These are phyloP conservation scores for Xylariomycetidae sp. DNA, from an alignment of 2,329 filamentous ascomycete species.

Conservation along the genomic window DNA sequence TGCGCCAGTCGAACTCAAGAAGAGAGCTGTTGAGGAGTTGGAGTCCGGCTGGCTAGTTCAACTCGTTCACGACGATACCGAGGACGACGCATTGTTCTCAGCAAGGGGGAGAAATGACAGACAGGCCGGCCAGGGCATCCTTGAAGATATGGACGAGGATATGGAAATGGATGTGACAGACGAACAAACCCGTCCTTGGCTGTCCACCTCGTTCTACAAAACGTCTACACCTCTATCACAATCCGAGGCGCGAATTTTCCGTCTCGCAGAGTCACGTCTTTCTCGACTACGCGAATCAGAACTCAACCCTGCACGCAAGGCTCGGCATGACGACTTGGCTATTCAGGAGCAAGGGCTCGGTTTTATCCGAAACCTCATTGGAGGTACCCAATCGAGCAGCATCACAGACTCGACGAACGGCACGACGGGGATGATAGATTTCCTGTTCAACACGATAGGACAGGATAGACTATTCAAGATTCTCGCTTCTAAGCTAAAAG, in stretches of 20 bases:
- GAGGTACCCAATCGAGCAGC: constrained; percentile 48
- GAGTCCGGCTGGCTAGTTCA: constrained; percentile 76
- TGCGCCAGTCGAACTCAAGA: constrained; percentile 67
- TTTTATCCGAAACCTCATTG: constrained; percentile 85
- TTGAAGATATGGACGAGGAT: constrained; percentile 51
- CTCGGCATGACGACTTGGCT: constrained; percentile 71
- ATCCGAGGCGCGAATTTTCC: constrained; percentile 29
- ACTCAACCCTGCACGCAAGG: constrained; percentile 61
- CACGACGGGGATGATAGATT: constrained; percentile 74
- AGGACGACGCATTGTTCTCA: constrained; percentile 45
- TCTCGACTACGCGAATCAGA: constrained; percentile 59
- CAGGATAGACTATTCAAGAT: constrained; percentile 77
- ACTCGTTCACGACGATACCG: constrained; percentile 63
- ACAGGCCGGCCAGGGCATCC: constrained; percentile 14
- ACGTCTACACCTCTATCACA: constrained; percentile 7
- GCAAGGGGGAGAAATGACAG: constrained; percentile 29
- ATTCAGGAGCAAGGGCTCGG: constrained; percentile 90
- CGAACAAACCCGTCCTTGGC: constrained; percentile 31
- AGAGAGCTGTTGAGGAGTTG: constrained; percentile 71
- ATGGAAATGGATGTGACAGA: constrained; percentile 51
- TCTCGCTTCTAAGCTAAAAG: constrained; percentile 70
- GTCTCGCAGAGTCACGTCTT: constrained; percentile 46
- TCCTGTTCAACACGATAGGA: constrained; percentile 71
- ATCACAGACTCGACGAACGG: constrained; percentile 45
- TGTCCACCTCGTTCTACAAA: constrained; percentile 14